Evolutionary conservation across 2,329 filamentous ascomycete species (phyloP).

Genomic region (Aspergillus novofumigatus): DNA sequence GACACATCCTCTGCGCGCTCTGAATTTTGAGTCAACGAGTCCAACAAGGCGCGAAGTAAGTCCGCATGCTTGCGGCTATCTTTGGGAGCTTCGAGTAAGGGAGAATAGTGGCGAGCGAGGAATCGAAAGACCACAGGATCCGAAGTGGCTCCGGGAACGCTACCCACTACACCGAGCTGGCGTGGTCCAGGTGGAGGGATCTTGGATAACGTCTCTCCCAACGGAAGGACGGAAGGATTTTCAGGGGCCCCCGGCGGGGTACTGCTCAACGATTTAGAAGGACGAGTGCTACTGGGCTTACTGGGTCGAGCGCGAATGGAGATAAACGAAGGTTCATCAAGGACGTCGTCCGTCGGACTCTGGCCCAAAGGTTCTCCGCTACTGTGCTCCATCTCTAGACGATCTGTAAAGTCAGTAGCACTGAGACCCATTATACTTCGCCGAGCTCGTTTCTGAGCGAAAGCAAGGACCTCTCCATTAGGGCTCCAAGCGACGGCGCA

Average conservation of each 20-base stretch:
- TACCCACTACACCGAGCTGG: slow-evolving; percentile 49
- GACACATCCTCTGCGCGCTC: slow-evolving; percentile 49
- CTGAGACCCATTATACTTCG: slow-evolving; percentile 41
- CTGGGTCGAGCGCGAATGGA: slow-evolving; percentile 45
- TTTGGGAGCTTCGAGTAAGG: slow-evolving; percentile 29
- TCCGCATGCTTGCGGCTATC: slow-evolving; percentile 19
- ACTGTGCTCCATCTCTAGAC: slow-evolving; percentile 40
- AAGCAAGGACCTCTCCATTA: slow-evolving; percentile 53
- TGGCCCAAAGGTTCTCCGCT: slow-evolving; percentile 47
- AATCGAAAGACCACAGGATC: slow-evolving; percentile 39
- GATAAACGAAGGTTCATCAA: slow-evolving; percentile 54
- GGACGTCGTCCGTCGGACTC: slow-evolving; percentile 54
- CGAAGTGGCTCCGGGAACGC: slow-evolving; percentile 44
- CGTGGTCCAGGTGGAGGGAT: slow-evolving; percentile 37
- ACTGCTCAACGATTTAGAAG: slow-evolving; percentile 51
- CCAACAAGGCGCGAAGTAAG: slow-evolving; percentile 31
- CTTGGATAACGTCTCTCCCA: slow-evolving; percentile 49
- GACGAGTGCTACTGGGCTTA: slow-evolving; percentile 44
- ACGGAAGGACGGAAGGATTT: slow-evolving; percentile 44
- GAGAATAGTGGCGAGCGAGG: slow-evolving; percentile 42
- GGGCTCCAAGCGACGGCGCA: slow-evolving; percentile 57
- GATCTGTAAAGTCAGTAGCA: slow-evolving; percentile 37
- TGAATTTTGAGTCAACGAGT: slow-evolving; percentile 52
- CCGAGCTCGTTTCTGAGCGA: slow-evolving; percentile 49
- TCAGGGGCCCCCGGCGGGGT: slow-evolving; percentile 50